Evolutionary conservation across 2,329 filamentous ascomycete genomes (phyloP).

Genomic region (Trichoderma asperellum): DNA sequence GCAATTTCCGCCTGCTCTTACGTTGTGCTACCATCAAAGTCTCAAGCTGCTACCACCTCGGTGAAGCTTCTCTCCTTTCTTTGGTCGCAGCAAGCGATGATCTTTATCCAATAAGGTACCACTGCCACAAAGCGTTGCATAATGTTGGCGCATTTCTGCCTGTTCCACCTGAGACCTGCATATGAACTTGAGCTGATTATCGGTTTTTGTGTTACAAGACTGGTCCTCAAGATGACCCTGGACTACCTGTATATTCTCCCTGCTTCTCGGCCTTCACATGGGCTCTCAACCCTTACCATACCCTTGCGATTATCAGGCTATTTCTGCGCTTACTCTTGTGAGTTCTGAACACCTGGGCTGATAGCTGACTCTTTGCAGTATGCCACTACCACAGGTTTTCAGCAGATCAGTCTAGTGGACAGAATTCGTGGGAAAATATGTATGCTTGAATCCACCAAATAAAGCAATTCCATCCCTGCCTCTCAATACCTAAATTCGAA

Average conservation of each 20-base stretch:
- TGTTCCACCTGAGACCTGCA: constrained; percentile 16
- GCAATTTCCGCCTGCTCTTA: constrained; percentile 8
- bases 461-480: background rate
- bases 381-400: constrained; percentile 7
- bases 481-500: background rate
- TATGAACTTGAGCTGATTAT: constrained; percentile 3
- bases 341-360: background rate
- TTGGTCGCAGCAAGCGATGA: constrained; percentile 23
- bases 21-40: constrained; percentile 9
- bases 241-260: background rate
- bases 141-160: background rate
- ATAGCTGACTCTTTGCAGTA: background rate
- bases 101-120: background rate
- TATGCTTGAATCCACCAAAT: background rate
- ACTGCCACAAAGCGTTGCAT: background rate
- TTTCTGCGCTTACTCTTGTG: background rate
- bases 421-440: background rate
- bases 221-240: background rate
- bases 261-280: constrained; percentile 5
- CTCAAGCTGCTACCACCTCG: constrained; percentile 12
- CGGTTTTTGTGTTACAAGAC: constrained; percentile 2
- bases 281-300: background rate
- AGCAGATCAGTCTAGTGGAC: background rate
- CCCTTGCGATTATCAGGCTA: background rate
- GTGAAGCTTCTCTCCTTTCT: constrained; percentile 9